Evolutionary conservation across 1,139 yeast genomes (phyloP).

Genomic region (Saccharomyces pastorianus): DNA sequence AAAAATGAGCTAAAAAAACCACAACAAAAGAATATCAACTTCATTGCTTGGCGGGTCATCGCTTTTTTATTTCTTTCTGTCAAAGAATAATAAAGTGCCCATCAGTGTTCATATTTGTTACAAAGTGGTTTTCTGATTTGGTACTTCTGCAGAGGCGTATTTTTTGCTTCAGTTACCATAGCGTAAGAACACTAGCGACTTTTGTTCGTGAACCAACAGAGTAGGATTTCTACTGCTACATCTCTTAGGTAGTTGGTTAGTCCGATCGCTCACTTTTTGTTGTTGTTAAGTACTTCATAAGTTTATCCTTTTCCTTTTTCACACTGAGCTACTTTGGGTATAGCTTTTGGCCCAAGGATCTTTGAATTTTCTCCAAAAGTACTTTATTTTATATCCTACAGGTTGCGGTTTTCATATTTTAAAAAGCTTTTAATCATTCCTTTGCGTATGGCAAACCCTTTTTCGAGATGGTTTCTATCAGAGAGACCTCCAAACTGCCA

Average conservation of each 20-base stretch:
- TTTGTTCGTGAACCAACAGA: not conserved
- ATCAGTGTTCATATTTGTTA: not conserved
- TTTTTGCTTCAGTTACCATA: not conserved
- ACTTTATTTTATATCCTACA: not conserved
- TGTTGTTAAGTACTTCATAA: not conserved
- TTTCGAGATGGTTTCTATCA: slow-evolving; percentile 46
- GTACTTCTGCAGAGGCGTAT: not conserved
- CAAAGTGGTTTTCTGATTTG: not conserved
- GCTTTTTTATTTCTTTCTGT: not conserved
- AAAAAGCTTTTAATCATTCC: not conserved
- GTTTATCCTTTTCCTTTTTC: not conserved
- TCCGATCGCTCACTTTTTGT: not conserved
- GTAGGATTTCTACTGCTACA: not conserved
- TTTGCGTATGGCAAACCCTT: slow-evolving; percentile 20
- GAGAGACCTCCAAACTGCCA: slow-evolving; percentile 53
- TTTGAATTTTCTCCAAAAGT: not conserved
- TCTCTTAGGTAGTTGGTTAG: not conserved
- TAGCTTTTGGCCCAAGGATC: not conserved
- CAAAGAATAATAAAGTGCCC: not conserved
- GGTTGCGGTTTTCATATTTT: not conserved
- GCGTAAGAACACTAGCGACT: not conserved
- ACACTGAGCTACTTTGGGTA: not conserved
- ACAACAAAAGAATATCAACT: not conserved
- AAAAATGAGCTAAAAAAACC: not conserved
- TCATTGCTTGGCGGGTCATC: not conserved